These are phyloP conservation scores for Phoenix dactylifera DNA, from an alignment of 176 grass and related monocot genomes.

Conservation along the genomic window DNA sequence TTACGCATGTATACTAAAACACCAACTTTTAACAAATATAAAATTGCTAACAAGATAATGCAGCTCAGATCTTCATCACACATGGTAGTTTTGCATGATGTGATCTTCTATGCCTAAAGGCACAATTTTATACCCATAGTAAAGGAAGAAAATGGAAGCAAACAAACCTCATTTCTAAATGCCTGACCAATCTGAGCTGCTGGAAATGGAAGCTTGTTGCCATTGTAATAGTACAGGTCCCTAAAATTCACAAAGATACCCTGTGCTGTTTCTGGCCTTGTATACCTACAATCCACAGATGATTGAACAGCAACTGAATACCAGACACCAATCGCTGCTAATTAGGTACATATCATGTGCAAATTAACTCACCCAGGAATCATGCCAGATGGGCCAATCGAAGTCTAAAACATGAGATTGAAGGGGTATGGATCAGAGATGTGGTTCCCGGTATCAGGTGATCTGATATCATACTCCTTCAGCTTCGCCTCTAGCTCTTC, in stretches of 20 bases:
- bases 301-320: background rate
- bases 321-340: no score
- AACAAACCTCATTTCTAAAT: conserved; percentile 43
- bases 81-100: no score
- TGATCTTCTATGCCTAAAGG: background rate
- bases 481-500: no score
- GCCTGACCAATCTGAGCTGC: conserved; percentile 73
- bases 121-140: background rate
- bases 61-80: no score
- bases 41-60: no score
- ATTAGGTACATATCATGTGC: background rate
- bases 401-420: conserved; percentile 88
- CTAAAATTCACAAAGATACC: conserved; percentile 93
- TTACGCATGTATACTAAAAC: no score
- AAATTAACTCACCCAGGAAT: conserved; percentile 45
- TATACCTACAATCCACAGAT: conserved; percentile 45
- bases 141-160: background rate
- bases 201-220: conserved; percentile 72
- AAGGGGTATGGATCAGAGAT: conserved; percentile 16
- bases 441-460: no score
- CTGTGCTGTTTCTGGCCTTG: conserved; percentile 75
- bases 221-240: conserved; percentile 75
- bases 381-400: conserved; percentile 69
- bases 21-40: no score
- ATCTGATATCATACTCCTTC: no score